Evolutionary conservation across 1,284 basidiomycete species (phyloP).

Genomic region (Cerrena zonata): DNA sequence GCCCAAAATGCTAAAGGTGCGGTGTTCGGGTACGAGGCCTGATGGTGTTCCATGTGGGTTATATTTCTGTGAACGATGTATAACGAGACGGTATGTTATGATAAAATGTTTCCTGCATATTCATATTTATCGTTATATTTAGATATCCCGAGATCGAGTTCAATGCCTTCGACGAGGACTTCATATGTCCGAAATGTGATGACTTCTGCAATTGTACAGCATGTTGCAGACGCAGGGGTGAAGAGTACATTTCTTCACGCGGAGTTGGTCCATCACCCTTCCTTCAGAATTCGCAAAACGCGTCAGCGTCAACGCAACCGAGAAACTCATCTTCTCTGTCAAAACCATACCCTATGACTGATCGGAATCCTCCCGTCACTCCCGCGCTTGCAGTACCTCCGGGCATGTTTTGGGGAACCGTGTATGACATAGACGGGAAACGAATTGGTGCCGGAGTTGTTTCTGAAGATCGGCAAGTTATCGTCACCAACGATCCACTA

Average conservation of each 20-base stretch:
- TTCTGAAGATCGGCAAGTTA: slow-evolving; percentile 10
- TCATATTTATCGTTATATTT: neutral
- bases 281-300: no score
- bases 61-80: slow-evolving; percentile 23
- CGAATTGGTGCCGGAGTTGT: slow-evolving; percentile 20
- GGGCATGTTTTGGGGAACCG: slow-evolving; percentile 17
- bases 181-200: slow-evolving; percentile 23
- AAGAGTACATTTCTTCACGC: slow-evolving; percentile 16
- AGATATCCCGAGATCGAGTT: slow-evolving; percentile 25
- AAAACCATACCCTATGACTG: no score
- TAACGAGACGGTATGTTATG: slow-evolving; percentile 20
- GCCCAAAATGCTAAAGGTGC: slow-evolving; percentile 22
- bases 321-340: no score
- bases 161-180: slow-evolving; percentile 15
- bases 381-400: slow-evolving; percentile 2
- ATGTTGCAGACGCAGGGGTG: slow-evolving; percentile 20
- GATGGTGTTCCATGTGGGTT: slow-evolving; percentile 19
- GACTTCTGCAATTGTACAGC: slow-evolving; percentile 24
- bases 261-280: no score
- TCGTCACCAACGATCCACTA: slow-evolving; percentile 7
- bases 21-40: slow-evolving; percentile 15
- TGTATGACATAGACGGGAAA: slow-evolving; percentile 17
- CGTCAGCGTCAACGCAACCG: no score
- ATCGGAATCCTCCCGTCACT: neutral
- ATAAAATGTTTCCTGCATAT: neutral